Evolutionary conservation across 2,329 filamentous ascomycete genomes (phyloP).

Genomic region (Drechslera avenae): DNA sequence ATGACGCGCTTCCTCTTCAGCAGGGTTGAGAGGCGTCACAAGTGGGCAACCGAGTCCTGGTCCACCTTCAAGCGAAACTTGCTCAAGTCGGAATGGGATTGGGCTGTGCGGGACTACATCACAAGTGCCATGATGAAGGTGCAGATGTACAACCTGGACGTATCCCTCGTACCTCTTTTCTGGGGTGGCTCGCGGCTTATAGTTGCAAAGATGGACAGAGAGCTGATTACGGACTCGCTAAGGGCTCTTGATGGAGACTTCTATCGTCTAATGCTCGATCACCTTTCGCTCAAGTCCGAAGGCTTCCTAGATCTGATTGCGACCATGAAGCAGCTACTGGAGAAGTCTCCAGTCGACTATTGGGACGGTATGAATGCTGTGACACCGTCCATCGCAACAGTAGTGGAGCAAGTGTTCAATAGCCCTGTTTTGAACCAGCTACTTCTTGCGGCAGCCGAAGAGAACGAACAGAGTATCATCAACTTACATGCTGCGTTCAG

Average conservation of each 20-base stretch:
- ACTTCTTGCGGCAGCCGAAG: conserved; percentile 55
- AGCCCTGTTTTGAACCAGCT: conserved; percentile 69
- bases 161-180: conserved; percentile 68
- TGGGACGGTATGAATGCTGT: conserved; percentile 88
- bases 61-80: conserved; percentile 67
- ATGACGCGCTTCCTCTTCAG: conserved; percentile 87
- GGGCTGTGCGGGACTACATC: conserved; percentile 79
- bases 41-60: conserved; percentile 74
- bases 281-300: conserved; percentile 59
- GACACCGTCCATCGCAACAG: conserved; percentile 75
- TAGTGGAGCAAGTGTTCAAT: conserved; percentile 83
- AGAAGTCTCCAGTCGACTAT: conserved; percentile 77
- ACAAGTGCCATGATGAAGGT: conserved; percentile 68
- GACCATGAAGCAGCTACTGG: conserved; percentile 71
- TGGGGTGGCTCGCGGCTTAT: conserved; percentile 81
- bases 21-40: conserved; percentile 64
- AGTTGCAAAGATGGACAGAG: conserved; percentile 72
- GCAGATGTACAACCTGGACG: conserved; percentile 59
- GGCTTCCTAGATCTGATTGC: conserved; percentile 73
- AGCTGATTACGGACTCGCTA: conserved; percentile 77
- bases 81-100: conserved; percentile 78
- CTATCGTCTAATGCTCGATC: conserved; percentile 64
- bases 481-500: conserved; percentile 69
- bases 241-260: conserved; percentile 77
- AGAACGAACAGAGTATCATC: conserved; percentile 59